phyloP scores from a whole-genome alignment of 441 rosid species.

The Metrosideros polymorpha region DNA sequence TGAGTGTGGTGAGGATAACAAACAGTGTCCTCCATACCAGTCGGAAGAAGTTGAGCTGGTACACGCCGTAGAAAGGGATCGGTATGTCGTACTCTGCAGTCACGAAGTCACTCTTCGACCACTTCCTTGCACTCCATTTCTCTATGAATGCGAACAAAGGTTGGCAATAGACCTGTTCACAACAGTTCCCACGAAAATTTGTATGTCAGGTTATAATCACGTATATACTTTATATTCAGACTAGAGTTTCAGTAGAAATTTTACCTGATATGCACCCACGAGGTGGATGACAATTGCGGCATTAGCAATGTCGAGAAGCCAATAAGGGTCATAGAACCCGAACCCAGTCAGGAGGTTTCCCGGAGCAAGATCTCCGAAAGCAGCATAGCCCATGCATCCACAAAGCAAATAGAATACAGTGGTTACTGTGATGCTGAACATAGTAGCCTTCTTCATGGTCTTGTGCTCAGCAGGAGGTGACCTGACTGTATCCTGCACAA shows the following conservation, averaged over 20 bases:
- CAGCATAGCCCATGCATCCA: conserved; percentile 58
- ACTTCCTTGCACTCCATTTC: conserved; percentile 19
- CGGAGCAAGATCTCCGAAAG: conserved; percentile 51
- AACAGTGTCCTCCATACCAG: conserved; percentile 50
- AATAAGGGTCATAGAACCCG: conserved; percentile 48
- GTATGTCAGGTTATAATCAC: conserved; percentile 16
- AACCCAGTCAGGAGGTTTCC: conserved; percentile 51
- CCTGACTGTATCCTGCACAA: conserved; percentile 38
- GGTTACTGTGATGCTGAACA: conserved; percentile 34
- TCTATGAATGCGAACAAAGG: conserved; percentile 46
- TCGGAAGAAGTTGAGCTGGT: conserved; percentile 35
- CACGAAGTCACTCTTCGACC: conserved; percentile 40
- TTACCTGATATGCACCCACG: conserved; percentile 38
- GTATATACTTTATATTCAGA: neutral
- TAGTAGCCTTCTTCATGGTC: conserved; percentile 56
- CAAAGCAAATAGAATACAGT: conserved; percentile 49
- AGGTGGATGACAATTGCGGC: conserved; percentile 47
- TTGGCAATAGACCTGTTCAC: conserved; percentile 39
- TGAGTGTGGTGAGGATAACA: conserved; percentile 26
- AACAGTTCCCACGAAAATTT: neutral
- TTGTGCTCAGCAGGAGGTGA: conserved; percentile 57
- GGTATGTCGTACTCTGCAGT: conserved; percentile 18
- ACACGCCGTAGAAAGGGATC: conserved; percentile 25
- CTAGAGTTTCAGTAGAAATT: neutral
- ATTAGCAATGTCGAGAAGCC: conserved; percentile 52